These are phyloP conservation scores for Arachis hypogaea DNA, from an alignment of 306 rosid species.

Conservation along the genomic window DNA sequence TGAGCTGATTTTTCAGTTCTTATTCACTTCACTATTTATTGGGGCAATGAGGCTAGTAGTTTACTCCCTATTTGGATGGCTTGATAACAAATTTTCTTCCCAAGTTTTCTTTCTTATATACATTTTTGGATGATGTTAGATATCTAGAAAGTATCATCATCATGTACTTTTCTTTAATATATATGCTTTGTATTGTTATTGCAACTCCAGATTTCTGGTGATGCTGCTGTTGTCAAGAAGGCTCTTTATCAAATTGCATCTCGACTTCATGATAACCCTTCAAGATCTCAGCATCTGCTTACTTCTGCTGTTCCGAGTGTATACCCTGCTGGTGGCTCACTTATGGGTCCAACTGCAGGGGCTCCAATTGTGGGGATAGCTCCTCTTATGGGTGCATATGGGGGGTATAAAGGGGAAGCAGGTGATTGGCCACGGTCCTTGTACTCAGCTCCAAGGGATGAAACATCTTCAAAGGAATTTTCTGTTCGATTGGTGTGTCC, in stretches of 20 bases:
- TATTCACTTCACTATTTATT: not conserved
- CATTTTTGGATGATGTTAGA: not conserved
- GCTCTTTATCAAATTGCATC: slow-evolving; percentile 83
- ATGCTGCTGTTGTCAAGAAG: slow-evolving; percentile 74
- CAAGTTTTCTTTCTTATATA: slow-evolving; percentile 1
- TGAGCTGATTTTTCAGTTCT: not conserved
- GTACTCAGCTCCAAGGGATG: slow-evolving; percentile 94
- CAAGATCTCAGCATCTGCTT: slow-evolving; percentile 91
- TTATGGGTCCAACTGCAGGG: slow-evolving; percentile 73
- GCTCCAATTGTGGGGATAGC: slow-evolving; percentile 84
- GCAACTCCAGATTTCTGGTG: slow-evolving; percentile 78
- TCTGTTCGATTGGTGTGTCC: slow-evolving; percentile 88
- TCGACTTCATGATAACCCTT: slow-evolving; percentile 91
- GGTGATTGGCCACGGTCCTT: slow-evolving; percentile 92
- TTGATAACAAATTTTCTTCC: not conserved
- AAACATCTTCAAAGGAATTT: slow-evolving; percentile 79
- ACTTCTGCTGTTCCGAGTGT: slow-evolving; percentile 62
- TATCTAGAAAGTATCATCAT: not conserved
- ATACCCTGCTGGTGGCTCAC: slow-evolving; percentile 66
- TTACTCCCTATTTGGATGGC: slow-evolving; percentile 26
- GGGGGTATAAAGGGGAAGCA: slow-evolving; percentile 85
- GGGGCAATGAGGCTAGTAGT: not conserved
- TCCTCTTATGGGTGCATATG: slow-evolving; percentile 78
- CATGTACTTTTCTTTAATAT: slow-evolving; percentile 13
- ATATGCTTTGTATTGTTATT: slow-evolving; percentile 31